Conservation (phyloP, 2,329 filamentous ascomycete species). For the Ceratocystis lukuohia region DNA sequence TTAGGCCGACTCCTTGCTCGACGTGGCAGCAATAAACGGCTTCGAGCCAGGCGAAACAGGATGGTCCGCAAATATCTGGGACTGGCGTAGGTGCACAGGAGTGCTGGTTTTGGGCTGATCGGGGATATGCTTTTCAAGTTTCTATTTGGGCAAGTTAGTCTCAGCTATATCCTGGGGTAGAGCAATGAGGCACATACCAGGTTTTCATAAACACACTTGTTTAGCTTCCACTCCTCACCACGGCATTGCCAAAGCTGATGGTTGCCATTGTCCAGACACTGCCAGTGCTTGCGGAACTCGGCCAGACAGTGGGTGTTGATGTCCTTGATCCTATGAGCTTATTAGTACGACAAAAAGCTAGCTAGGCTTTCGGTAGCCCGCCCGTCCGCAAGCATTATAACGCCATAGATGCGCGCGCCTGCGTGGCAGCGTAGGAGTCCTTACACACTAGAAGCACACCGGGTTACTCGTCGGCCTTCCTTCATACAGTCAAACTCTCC, state of each 20-base stretch:
- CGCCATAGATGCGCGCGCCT: not conserved
- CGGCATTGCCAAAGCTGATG: slow-evolving; percentile 96
- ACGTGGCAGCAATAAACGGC: slow-evolving; percentile 29
- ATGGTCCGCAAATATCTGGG: slow-evolving; percentile 48
- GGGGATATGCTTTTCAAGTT: slow-evolving; percentile 69
- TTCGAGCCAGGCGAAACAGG: slow-evolving; percentile 33
- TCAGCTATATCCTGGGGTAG: not conserved
- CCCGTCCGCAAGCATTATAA: not conserved
- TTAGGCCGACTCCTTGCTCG: slow-evolving; percentile 24
- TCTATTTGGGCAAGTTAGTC: slow-evolving; percentile 34
- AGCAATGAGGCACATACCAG: slow-evolving; percentile 48
- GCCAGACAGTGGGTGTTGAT: slow-evolving; percentile 89
- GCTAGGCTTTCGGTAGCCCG: not conserved
- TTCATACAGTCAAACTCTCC: slow-evolving; percentile 92
- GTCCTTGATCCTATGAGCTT: slow-evolving; percentile 59
- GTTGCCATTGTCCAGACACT: slow-evolving; percentile 93
- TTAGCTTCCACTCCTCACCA: slow-evolving; percentile 73
- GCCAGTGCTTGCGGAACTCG: slow-evolving; percentile 87
- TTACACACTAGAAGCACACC: slow-evolving; percentile 93
- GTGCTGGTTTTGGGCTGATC: slow-evolving; percentile 55
- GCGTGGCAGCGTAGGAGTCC: slow-evolving; percentile 29
- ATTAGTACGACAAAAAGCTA: not conserved
- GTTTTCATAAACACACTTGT: slow-evolving; percentile 92
- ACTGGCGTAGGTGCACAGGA: slow-evolving; percentile 59
- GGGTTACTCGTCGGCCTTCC: slow-evolving; percentile 90